A percentile compares a stretch with the other conserved stretches of the same genome.
These are phyloP conservation scores for Plantago major DNA, from an alignment of 257 asterid species.

Conservation along the genomic window DNA sequence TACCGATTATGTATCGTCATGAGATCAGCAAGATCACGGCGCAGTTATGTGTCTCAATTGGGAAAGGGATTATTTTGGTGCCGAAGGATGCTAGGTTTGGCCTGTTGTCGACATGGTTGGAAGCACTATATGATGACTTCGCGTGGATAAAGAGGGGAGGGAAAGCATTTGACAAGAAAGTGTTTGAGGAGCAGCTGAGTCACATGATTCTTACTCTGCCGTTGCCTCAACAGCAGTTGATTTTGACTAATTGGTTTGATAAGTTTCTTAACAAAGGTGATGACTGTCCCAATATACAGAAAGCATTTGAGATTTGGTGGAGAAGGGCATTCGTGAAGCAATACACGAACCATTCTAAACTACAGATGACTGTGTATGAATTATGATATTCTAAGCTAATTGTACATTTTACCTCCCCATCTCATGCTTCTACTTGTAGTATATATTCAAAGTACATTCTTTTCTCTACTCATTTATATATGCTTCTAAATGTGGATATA, in stretches of 20 bases:
- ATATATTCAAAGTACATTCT: constrained; percentile 17
- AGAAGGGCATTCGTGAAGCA: constrained; percentile 78
- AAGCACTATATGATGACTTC: constrained; percentile 79
- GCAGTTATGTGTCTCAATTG: constrained; percentile 72
- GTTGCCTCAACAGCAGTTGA: constrained; percentile 59
- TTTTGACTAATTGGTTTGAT: constrained; percentile 75
- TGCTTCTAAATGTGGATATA: constrained; percentile 11
- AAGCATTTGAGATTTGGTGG: constrained; percentile 96
- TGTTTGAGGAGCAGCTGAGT: constrained; percentile 79
- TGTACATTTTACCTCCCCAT: constrained; percentile 22
- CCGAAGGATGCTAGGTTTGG: constrained; percentile 57
- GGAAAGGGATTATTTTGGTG: constrained; percentile 66
- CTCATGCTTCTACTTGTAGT: constrained; percentile 13
- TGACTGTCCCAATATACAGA: constrained; percentile 88
- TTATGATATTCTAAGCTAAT: constrained; percentile 45
- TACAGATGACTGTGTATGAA: constrained; percentile 55
- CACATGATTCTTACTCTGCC: constrained; percentile 78
- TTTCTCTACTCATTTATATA: constrained; percentile 5
- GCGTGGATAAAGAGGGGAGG: constrained; percentile 82
- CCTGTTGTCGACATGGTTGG: constrained; percentile 82
- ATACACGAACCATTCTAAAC: constrained; percentile 41
- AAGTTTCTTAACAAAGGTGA: constrained; percentile 80
- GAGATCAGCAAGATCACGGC: constrained; percentile 90
- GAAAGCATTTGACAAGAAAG: constrained; percentile 60
- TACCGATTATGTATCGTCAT: constrained; percentile 73